Percentiles rank a stretch among this genome's conserved stretches.
Conservation (phyloP, 1,284 basidiomycete genomes). For the Marasmius fiardii region DNA sequence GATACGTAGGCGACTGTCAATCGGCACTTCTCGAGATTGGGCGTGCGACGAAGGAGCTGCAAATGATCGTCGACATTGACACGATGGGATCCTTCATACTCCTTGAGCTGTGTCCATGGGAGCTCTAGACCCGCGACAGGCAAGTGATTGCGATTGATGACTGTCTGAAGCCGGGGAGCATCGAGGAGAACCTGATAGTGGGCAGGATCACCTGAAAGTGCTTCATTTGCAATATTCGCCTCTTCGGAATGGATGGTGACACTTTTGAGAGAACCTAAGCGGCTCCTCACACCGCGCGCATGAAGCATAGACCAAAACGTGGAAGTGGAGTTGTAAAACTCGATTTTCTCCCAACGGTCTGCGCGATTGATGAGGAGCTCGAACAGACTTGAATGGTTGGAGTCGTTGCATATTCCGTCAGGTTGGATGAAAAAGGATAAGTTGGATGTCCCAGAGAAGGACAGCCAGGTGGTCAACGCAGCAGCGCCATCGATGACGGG, state of each 20-base stretch:
- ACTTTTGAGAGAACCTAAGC: not conserved
- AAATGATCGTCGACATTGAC: not conserved
- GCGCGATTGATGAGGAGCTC: not conserved
- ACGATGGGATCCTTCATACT: not conserved
- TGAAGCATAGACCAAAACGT: not conserved
- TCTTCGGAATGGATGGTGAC: not conserved
- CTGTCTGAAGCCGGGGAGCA: not conserved
- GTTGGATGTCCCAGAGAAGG: not conserved
- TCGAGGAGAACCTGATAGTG: not conserved
- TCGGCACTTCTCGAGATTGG: not conserved
- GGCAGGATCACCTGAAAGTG: not conserved
- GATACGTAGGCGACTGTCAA: not conserved
- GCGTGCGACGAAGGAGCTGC: not conserved
- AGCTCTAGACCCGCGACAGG: not conserved
- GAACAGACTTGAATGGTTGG: not conserved
- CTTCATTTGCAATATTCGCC: not conserved
- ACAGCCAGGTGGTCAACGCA: not conserved
- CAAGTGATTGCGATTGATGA: not conserved
- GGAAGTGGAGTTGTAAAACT: not conserved
- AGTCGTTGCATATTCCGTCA: not conserved
- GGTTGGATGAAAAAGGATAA: not conserved
- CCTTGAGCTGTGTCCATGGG: not conserved
- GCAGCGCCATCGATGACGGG: not conserved
- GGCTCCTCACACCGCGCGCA: too few relatives aligned
- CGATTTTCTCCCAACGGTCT: constrained; percentile 2